Evolutionary conservation across 306 rosid genomes (phyloP), one percentile per base, ranked within the genome.

Genomic region (Bauhinia variegata): DNA sequence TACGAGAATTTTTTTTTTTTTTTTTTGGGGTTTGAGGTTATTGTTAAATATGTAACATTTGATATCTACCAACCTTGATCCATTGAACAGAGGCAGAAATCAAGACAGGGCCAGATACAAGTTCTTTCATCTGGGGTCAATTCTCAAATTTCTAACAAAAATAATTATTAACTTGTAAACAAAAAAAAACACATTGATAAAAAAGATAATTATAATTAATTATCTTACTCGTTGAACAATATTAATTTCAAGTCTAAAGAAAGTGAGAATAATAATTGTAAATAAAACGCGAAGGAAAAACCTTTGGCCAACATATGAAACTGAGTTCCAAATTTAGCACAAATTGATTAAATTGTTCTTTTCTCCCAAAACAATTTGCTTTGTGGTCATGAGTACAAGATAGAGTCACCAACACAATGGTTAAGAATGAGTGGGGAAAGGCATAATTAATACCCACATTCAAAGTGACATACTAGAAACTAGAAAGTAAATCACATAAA

Each of bases 341-440:
- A 11, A 9, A 18, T 17, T 54, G 36, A 59, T 65, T 44, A 60
- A 75, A 59, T 46, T 59, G 79, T 80, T 76, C 69, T 39, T 60
- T 75, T 56, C 81, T 61, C 72, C 48, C 68, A 33, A 67, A 71
- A 73, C 65, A 71, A 34, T 68, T 69, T 86, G 71, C 80, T 62
- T 74, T 64, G 76, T 55, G 71, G 52, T 65, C 23, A 66, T 67
- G 80, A 46, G 70, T 68, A 74, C 87, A 85, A 65, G 63, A 68
- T 72, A 82, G 68, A 61, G 41, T 62, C 63, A 73, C 51, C 64
- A 68, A 65, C 51, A 66, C 60, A 70, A 55, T 18, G 34, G 14
- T 31, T 59, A 65, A 63, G 13, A 54, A 67, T 66, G 44, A 12
- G 63, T 1, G 69, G 49, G 56, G 65, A 68, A 79, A 60, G 57